A percentile compares a stretch with the other conserved stretches of the same genome.
phyloP scores from a whole-genome alignment of 495 filamentous ascomycete species.

The Hypoxylon rickii region DNA sequence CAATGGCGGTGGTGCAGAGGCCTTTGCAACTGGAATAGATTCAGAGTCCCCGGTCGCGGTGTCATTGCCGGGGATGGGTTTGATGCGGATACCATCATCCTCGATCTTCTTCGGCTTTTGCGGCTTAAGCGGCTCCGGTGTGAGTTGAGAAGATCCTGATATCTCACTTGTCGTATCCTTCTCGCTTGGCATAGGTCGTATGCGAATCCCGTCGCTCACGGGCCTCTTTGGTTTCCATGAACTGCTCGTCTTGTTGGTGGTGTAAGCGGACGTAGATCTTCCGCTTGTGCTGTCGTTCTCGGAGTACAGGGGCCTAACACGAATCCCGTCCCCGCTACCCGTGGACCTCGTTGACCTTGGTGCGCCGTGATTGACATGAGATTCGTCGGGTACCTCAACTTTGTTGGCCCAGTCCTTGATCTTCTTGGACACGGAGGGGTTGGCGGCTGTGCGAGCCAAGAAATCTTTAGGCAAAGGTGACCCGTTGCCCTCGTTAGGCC shows the following conservation, averaged over 20 bases:
- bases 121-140: constrained; percentile 14
- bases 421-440: constrained; percentile 55
- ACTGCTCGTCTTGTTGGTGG: constrained; percentile 9
- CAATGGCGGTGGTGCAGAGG: constrained; percentile 8
- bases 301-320: constrained; percentile 21
- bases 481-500: constrained; percentile 43
- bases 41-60: constrained; percentile 27
- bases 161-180: constrained; percentile 19
- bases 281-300: constrained; percentile 26
- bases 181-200: constrained; percentile 34
- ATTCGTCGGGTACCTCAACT: constrained; percentile 45
- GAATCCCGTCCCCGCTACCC: constrained; percentile 35
- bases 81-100: constrained; percentile 47
- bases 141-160: constrained; percentile 15
- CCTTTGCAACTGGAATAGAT: constrained; percentile 2
- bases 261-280: constrained; percentile 17
- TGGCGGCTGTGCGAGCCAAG: constrained; percentile 50
- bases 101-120: constrained; percentile 23
- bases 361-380: constrained; percentile 12
- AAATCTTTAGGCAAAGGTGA: constrained; percentile 58
- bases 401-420: constrained; percentile 57
- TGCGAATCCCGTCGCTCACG: constrained; percentile 43
- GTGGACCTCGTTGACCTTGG: constrained; percentile 28
- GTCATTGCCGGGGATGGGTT: constrained; percentile 37
- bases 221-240: constrained; percentile 28